phyloP scores from a whole-genome alignment of 2,329 filamentous ascomycete species.

The Cladophialophora exuberans region DNA sequence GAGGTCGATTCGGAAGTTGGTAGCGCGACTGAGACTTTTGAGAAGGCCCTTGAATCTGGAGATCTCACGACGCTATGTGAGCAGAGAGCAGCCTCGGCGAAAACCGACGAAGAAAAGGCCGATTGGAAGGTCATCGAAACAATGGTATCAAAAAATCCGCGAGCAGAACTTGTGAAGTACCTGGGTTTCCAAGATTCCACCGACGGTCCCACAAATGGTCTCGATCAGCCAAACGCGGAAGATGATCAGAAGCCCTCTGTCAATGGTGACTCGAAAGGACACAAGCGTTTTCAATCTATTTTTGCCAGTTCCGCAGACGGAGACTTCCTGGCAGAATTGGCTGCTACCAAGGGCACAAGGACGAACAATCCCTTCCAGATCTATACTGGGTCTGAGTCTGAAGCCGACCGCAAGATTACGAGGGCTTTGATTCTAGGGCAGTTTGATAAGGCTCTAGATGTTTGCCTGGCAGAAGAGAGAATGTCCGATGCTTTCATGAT shows the following conservation, averaged over 20 bases:
- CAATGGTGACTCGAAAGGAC: conserved; percentile 56
- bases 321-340: conserved; percentile 83
- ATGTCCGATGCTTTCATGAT: conserved; percentile 98
- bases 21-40: conserved; percentile 83
- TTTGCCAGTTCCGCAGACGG: conserved; percentile 74
- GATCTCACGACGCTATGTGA: conserved; percentile 80
- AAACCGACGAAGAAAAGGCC: conserved; percentile 87
- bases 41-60: conserved; percentile 76
- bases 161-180: conserved; percentile 82
- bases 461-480: conserved; percentile 84
- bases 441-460: conserved; percentile 85
- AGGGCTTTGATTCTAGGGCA: conserved; percentile 85
- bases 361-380: conserved; percentile 94
- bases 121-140: conserved; percentile 96
- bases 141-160: conserved; percentile 80
- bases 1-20: conserved; percentile 84
- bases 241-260: conserved; percentile 49
- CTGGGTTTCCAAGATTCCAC: conserved; percentile 77
- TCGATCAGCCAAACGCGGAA: conserved; percentile 27
- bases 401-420: conserved; percentile 84
- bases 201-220: conserved; percentile 51
- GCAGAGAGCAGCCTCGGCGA: conserved; percentile 72
- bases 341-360: conserved; percentile 87
- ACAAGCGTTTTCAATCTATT: conserved; percentile 71
- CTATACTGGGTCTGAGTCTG: conserved; percentile 79